Evolutionary conservation across 1,139 yeast species (phyloP), one percentile per base, ranked within the genome.

Genomic region (Lodderomyces jiufengensis): DNA sequence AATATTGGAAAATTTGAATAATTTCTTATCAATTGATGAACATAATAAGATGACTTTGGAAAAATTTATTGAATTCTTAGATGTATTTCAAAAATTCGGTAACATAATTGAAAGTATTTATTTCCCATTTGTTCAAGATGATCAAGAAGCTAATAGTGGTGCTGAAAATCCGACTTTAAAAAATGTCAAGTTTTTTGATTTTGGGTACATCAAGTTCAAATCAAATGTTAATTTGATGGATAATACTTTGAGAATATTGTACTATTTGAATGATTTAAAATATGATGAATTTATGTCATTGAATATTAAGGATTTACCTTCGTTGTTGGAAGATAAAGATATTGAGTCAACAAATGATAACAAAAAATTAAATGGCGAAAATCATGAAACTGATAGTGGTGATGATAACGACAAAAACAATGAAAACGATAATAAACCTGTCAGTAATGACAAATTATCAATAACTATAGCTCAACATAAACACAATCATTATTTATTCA

Each of bases 1-100:
- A 3, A 61, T 70, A 31, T 48, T 75, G 22, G 77, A 73, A 44
- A 73, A 73, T 45, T 56, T 76, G 37, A 56, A 54, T 13, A 49
- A 53, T 4, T 59, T 66, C 38, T 52, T 63, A 15, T 55, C 63
- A 3, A 37, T 52, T 3, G 32, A 55, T 9, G 43, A 34, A 4
- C 5, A 18, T 18, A 7, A 5, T 18, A 18, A 18, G 5, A 5
- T 26, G 13, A 15, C 24, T 13, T 24, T 14, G 30, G 25, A 14
- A 20, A 41, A 42, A 4, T 41, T 64, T 32, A 49, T 50, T 10
- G 43, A 46, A 13, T 52, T 73, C 29, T 33, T 61, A 7, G 41
- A 52, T 9, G 54, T 66, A 34, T 67, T 76, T 43, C 43, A 50
- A 33, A 44, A 55, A 16, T 73, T 66, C 45, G 69, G 72, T 10